A percentile compares a stretch with the other conserved stretches of the same genome.
Evolutionary conservation across 495 filamentous ascomycete species (phyloP).

Genomic region (Hyaloscypha finlandica): DNA sequence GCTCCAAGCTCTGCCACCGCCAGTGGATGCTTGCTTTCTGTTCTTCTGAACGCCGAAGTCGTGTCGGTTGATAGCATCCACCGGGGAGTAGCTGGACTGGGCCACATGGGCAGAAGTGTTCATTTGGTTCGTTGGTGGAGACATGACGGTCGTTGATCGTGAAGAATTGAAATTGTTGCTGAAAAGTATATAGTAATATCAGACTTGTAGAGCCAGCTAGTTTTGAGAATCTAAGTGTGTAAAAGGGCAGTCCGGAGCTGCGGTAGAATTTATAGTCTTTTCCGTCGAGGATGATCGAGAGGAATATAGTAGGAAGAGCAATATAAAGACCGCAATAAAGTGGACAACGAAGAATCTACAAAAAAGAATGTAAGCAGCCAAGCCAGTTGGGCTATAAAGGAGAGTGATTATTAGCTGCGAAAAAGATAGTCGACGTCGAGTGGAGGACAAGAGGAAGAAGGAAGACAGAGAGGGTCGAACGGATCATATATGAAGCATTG

Average conservation of each 20-base stretch:
- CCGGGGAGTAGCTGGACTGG: constrained; percentile 37
- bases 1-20: constrained; percentile 74
- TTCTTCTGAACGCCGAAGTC: constrained; percentile 58
- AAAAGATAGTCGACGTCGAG: constrained; percentile 32
- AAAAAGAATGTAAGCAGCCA: constrained; percentile 56
- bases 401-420: constrained; percentile 57
- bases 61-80: constrained; percentile 52
- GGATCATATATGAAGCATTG: constrained; percentile 42
- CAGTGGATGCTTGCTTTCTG: constrained; percentile 66
- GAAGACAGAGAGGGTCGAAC: constrained; percentile 46
- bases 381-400: constrained; percentile 58
- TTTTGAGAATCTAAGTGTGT: constrained; percentile 29
- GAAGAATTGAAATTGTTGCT: constrained; percentile 16
- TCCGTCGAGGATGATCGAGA: constrained; percentile 1
- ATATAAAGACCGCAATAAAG: constrained; percentile 33
- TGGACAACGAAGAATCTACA: constrained; percentile 47
- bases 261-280: constrained; percentile 27
- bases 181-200: constrained; percentile 20
- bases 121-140: constrained; percentile 49
- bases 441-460: constrained; percentile 37
- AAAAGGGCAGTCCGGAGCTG: constrained; percentile 28
- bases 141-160: constrained; percentile 32
- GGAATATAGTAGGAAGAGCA: constrained; percentile 9
- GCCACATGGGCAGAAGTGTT: constrained; percentile 42
- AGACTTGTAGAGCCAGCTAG: constrained; percentile 31